Evolutionary conservation across 768 basidiomycete species (phyloP), one percentile per base, ranked within the genome.

Genomic region (Hygrophorus russula): DNA sequence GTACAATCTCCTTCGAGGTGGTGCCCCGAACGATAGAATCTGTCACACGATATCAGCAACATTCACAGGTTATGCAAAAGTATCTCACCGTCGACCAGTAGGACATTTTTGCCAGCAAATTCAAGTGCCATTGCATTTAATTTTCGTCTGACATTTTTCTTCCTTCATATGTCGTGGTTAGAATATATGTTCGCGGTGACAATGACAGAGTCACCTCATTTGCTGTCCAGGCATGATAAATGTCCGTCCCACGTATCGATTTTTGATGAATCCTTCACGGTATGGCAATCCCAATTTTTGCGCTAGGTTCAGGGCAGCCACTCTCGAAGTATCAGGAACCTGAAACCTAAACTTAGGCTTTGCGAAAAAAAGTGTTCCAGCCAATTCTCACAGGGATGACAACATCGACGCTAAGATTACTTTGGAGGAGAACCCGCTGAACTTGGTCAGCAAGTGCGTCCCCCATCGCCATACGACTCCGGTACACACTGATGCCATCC

Each of bases 171-270:
- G 1, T 39, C 17, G n/a, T 20, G 51, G 10, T 49, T 33, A 19
- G 43, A 20, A 18, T 13, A 15, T 9, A 28, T 14, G 18, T 44
- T 20, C 8, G 19, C 32, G 12, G 7, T 8, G 39, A 13, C 38
- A 12, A 27, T 4, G 18, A 38, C 41, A 37, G 43, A 9, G 36
- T 45, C 49, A 78, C 88, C 92, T 78, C 80, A 90, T 85, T 60
- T 89, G 84, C 59, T 99, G 96, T 17, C 94, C 96, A 6, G 96
- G 94, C 96, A 99, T 99, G 64, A 99, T 98, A 60, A 99, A 99
- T 0, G 96, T 99, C 51, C 96, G 70, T 2, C 93, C 96, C 27
- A 98, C 91, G 63, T 99, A 99, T 28, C 96, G 80, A 61, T 99
- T 99, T 70, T 99, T 99, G 53, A 98, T 79, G 60, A 99, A 98